Percentiles rank a stretch among this genome's conserved stretches.
Conservation (phyloP, 345 rosid genomes). For the Gossypioides kirkii region DNA sequence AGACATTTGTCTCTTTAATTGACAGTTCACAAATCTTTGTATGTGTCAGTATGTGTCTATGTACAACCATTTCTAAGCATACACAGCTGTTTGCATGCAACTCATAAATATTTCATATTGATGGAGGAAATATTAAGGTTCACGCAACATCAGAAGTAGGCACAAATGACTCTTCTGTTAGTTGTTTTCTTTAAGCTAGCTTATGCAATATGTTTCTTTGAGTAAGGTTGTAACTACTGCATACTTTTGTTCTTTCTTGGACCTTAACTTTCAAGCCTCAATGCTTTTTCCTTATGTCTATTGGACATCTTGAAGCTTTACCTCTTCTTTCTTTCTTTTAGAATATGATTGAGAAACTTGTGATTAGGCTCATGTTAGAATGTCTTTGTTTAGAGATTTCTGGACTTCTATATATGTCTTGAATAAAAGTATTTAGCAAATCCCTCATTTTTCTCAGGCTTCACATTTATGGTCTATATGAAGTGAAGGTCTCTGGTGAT, state of each 20-base stretch:
- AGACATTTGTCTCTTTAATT: background rate
- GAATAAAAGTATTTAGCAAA: conserved; percentile 7
- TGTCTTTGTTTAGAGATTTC: background rate
- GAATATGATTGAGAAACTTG: conserved; percentile 1
- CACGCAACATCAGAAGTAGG: background rate
- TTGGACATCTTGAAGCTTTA: background rate
- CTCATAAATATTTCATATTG: background rate
- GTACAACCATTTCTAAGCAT: background rate
- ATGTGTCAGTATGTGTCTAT: background rate
- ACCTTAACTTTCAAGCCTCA: conserved; percentile 3
- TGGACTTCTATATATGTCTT: background rate
- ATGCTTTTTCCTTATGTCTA: background rate
- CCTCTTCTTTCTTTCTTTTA: background rate
- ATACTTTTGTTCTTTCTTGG: background rate
- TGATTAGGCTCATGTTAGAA: conserved; percentile 8
- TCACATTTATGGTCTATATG: conserved; percentile 65
- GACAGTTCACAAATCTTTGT: background rate
- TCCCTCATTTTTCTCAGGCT: conserved; percentile 45
- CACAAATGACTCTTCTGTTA: background rate
- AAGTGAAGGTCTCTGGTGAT: conserved; percentile 90
- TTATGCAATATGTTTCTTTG: background rate
- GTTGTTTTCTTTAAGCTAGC: conserved; percentile 3
- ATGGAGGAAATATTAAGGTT: background rate
- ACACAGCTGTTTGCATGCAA: background rate
- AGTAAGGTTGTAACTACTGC: background rate